Evolutionary conservation across 2,329 filamentous ascomycete species (phyloP).

Genomic region (Botrytis aclada): DNA sequence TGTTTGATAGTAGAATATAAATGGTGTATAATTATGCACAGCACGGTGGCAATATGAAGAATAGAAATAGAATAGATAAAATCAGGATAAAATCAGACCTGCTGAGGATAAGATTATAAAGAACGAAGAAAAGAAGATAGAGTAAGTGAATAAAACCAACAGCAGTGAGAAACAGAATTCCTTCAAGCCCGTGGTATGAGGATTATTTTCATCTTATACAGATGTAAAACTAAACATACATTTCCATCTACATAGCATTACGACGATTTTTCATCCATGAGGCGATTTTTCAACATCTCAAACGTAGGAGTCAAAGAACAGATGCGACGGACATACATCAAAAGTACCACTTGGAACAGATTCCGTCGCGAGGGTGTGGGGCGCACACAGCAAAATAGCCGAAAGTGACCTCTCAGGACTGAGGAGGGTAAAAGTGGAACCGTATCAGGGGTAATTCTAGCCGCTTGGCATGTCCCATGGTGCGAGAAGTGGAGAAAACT

Average conservation of each 20-base stretch:
- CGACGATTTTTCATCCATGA: neutral
- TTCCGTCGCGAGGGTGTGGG: conserved; percentile 1
- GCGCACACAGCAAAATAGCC: neutral
- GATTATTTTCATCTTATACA: neutral
- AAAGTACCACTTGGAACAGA: conserved; percentile 4
- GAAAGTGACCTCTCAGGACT: neutral
- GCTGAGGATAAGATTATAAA: conserved; percentile 1
- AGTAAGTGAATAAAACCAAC: neutral
- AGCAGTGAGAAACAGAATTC: neutral
- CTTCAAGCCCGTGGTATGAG: neutral
- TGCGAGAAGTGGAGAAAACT: neutral
- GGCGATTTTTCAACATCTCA: conserved; percentile 5
- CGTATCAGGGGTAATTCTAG: neutral
- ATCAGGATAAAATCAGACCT: neutral
- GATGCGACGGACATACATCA: neutral
- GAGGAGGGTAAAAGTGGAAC: neutral
- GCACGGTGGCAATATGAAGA: neutral
- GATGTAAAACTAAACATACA: neutral
- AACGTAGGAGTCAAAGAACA: neutral
- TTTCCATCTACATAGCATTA: neutral
- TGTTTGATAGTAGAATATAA: neutral
- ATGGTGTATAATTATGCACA: neutral
- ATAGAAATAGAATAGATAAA: neutral
- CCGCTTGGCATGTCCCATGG: conserved; percentile 6
- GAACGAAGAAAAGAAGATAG: neutral